Conservation (phyloP, 78 protist species). For the Tieghemostelium lacteum region DNA sequence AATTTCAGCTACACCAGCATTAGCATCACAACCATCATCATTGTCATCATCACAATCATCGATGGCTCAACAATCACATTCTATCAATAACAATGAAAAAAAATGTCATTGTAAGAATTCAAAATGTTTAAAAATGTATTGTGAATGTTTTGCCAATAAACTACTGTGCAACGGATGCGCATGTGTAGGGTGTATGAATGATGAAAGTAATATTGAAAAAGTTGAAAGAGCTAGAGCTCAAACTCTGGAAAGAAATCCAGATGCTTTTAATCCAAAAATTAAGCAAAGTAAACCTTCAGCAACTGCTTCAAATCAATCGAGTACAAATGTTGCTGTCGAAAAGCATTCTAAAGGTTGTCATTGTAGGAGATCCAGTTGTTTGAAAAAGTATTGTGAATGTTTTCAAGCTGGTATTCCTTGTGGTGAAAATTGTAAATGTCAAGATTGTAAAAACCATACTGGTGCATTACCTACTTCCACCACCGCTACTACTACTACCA, state of each 20-base stretch:
- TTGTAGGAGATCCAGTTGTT: conserved; percentile 88
- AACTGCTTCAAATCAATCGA: too few relatives aligned
- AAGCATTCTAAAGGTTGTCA: conserved; percentile 89
- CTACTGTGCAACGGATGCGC: conserved; percentile 77
- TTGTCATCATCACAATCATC: conserved; percentile 13
- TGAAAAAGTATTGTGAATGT: conserved; percentile 94
- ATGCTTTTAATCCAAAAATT: conserved; percentile 87
- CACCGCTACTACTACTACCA: too few relatives aligned
- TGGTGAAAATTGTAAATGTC: conserved; percentile 78
- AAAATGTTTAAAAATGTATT: conserved; percentile 89
- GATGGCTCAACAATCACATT: neutral
- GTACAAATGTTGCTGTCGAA: neutral
- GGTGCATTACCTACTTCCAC: neutral
- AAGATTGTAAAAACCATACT: conserved; percentile 63
- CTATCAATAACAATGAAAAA: conserved; percentile 6
- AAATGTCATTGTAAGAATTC: conserved; percentile 91
- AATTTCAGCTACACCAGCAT: neutral
- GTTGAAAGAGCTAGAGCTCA: conserved; percentile 66
- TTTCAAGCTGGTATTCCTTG: conserved; percentile 88
- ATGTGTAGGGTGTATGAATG: conserved; percentile 84
- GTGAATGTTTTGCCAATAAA: conserved; percentile 87
- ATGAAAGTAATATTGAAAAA: conserved; percentile 60
- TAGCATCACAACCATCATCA: conserved; percentile 24
- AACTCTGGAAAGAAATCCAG: conserved; percentile 87
- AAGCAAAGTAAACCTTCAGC: too few relatives aligned